Evolutionary conservation across 2,329 filamentous ascomycete genomes (phyloP), one percentile per base, ranked within the genome.

Genomic region (Colletotrichum lini): DNA sequence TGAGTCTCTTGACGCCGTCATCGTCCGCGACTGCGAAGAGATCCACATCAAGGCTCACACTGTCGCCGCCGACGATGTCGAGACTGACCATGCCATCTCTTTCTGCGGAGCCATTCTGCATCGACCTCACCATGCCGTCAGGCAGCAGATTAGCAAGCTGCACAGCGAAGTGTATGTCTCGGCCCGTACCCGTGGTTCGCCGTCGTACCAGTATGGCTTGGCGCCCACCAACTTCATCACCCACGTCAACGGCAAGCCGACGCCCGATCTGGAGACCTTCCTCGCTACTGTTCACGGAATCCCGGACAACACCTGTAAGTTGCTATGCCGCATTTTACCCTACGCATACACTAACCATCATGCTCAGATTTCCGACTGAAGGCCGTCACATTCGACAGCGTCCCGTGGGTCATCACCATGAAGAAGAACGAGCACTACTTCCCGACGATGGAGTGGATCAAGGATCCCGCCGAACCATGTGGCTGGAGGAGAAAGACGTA

Each of bases 401-500:
- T 99, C 12, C 96, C 96, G 4, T 99, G 96, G 95, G 95, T 99
- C n/a, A 94, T 97, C 49, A 99, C 96, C 10, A 98, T 99, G 94
- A 99, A 99, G 91, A 98, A 98, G 89, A 98, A 98, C 77, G 96
- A 99, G 80, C 96, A 99, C 82, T 99, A 99, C 81, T 93, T 93
- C 82, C 91, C 91, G 0, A 92, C 90, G 0, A 89, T 90, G 81
- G 91, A 93, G 77, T 92, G 90, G 87, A 88, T 90, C 81, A 92
- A 92, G 80, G 90, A 92, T 74, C 78, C 82, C 16, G 82, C 82
- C 8, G 89, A 90, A 73, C 81, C 85, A 2, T 90, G 87, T 73
- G 90, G 90, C 60, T 93, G 91, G 91, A 85, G 85, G 65, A 84
- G 90, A 47, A 84, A 90, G 23, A 90, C 90, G 4, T 91, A 92